Evolutionary conservation across 2,329 filamentous ascomycete species (phyloP), one percentile per base, ranked within the genome.

Genomic region (Rutstroemia sp.): DNA sequence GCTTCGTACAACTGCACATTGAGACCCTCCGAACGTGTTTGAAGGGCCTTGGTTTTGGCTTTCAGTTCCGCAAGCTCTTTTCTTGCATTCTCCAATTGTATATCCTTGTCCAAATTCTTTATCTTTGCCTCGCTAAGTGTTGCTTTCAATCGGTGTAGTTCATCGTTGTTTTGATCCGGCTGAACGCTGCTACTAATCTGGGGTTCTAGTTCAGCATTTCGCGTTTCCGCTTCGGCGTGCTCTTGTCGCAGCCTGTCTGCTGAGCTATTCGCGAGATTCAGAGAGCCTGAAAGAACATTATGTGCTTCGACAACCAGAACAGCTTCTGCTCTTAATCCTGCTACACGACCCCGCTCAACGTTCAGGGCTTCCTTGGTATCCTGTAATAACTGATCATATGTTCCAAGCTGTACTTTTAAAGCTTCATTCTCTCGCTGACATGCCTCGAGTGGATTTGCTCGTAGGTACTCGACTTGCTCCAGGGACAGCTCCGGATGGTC

Each of bases 371-470:
- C 45, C 19, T 41, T 49, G 17, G 52, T 21, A 12, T 37, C 21
- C 4, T 49, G n/a, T 5, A 54, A 42, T 23, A 54, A 38, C 4
- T 25, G 45, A 42, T 54, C 38, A 4, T 48, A 41, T 5, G 45
- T 48, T n/a, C 38, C 45, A 10, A 48, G 34, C 19, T 25, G 17
- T 6, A 21, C 39, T n/a, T 23, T 45, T n/a, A 54, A 45, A 1
- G 34, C 39, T 39, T 9, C 34, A 42, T 49, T 54, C 41, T 54
- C 52, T 17, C 45, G 23, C 17, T 42, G 52, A n/a, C 52, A 54
- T 19, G 52, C 52, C 16, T 54, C 52, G 5, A 54, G 52, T 5
- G 44, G 34, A 10, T 54, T 49, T 7, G 5, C 5, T 19, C 39
- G 34, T 12, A 54, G 52, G 27, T 49, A n/a, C 14, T 30, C 25